These are phyloP conservation scores for Clavariopsis aquatica DNA, from an alignment of 495 filamentous ascomycete species.

Conservation along the genomic window DNA sequence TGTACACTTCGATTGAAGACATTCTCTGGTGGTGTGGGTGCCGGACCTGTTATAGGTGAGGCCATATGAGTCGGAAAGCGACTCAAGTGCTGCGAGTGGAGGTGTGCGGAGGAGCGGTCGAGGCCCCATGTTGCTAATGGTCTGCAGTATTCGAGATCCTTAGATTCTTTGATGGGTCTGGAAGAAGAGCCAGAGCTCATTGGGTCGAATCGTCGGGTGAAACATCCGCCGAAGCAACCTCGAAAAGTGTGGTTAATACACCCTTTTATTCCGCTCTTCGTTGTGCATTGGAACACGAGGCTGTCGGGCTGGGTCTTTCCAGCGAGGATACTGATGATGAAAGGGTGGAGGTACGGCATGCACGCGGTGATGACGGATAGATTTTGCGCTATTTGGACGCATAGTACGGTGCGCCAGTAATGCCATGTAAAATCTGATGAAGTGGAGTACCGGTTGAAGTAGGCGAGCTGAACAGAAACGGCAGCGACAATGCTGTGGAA, in stretches of 20 bases:
- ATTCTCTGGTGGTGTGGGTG: conserved; percentile 14
- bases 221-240: background rate
- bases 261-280: background rate
- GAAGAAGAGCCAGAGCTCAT: conserved; percentile 14
- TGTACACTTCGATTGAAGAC: conserved; percentile 26
- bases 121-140: conserved; percentile 33
- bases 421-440: conserved; percentile 21
- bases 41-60: background rate
- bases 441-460: conserved; percentile 24
- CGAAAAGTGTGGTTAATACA: background rate
- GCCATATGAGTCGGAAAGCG: conserved; percentile 25
- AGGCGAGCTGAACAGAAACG: conserved; percentile 13
- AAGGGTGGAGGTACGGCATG: conserved; percentile 28
- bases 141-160: conserved; percentile 17
- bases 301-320: conserved; percentile 20
- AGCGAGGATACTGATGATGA: conserved; percentile 26
- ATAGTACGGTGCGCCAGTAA: conserved; percentile 26
- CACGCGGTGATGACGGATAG: conserved; percentile 35
- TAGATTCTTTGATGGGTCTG: conserved; percentile 9
- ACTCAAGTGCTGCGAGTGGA: conserved; percentile 25
- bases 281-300: conserved; percentile 4
- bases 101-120: conserved; percentile 30
- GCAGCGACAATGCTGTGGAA: conserved; percentile 19
- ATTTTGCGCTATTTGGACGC: conserved; percentile 32
- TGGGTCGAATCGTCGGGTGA: conserved; percentile 7